phyloP scores from a whole-genome alignment of 2,329 filamentous ascomycete species.

The Zymoseptoria crescenta region DNA sequence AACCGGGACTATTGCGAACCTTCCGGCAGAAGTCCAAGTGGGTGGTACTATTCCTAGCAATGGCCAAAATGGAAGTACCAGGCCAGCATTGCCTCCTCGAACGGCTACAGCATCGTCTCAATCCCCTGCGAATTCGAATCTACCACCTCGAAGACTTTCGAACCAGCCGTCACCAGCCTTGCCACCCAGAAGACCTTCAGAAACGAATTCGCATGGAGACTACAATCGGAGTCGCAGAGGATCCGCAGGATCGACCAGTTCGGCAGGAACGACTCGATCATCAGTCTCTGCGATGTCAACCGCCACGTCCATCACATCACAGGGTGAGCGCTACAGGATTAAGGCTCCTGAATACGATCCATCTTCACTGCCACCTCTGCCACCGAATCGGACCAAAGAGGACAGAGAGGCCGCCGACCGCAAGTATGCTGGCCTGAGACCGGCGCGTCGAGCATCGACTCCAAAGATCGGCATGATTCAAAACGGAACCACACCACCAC shows the following conservation, averaged over 20 bases:
- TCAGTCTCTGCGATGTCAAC: conserved; percentile 45
- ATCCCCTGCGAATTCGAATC: conserved; percentile 37
- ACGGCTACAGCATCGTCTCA: conserved; percentile 31
- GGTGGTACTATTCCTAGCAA: conserved; percentile 9
- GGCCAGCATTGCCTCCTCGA: conserved; percentile 41
- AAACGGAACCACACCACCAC: conserved; percentile 22
- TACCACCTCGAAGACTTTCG: conserved; percentile 39
- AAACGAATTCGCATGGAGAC: conserved; percentile 23
- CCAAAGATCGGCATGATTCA: conserved; percentile 17
- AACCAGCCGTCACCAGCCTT: conserved; percentile 32
- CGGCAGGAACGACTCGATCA: conserved; percentile 40
- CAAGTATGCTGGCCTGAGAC: conserved; percentile 15
- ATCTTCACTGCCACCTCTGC: conserved; percentile 46
- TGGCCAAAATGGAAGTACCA: conserved; percentile 17
- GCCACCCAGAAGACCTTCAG: conserved; percentile 38
- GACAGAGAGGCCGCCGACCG: conserved; percentile 30
- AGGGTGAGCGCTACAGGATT: conserved; percentile 19
- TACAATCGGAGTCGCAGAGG: conserved; percentile 29
- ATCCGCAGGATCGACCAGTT: conserved; percentile 47
- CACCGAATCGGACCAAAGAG: conserved; percentile 42
- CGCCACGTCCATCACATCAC: conserved; percentile 22
- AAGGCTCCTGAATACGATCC: conserved; percentile 50
- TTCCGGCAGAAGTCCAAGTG: conserved; percentile 25
- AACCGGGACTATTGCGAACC: conserved; percentile 31
- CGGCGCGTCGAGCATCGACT: conserved; percentile 17